These are phyloP conservation scores for Setaria viridis DNA, from an alignment of 202 grass and related monocot genomes.

Conservation along the genomic window DNA sequence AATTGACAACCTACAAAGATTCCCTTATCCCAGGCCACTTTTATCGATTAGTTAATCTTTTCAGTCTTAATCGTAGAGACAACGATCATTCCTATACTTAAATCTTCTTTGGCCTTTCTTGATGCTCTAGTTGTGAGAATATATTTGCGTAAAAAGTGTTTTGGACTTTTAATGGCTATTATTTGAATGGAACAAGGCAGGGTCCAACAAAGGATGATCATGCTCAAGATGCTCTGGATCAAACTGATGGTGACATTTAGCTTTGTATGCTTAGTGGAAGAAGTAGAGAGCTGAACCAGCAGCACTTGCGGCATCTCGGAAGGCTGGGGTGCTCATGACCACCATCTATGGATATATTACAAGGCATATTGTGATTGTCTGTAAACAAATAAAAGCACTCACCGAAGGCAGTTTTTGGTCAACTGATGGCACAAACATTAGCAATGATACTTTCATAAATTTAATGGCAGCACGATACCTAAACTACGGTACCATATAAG, in stretches of 20 bases:
- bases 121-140: conserved; percentile 50
- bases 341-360: conserved; percentile 71
- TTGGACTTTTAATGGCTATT: conserved; percentile 48
- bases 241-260: conserved; percentile 67
- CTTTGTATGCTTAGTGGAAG: conserved; percentile 66
- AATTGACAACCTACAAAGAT: conserved; percentile 68
- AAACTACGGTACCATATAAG: conserved; percentile 24
- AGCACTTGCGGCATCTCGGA: conserved; percentile 64
- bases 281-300: conserved; percentile 48
- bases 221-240: conserved; percentile 76
- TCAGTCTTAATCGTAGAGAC: conserved; percentile 33
- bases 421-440: conserved; percentile 33
- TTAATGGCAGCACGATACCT: not conserved
- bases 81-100: conserved; percentile 47
- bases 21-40: conserved; percentile 57
- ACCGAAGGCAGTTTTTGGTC: conserved; percentile 43
- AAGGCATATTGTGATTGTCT: conserved; percentile 52
- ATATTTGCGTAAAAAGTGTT: conserved; percentile 43
- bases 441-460: conserved; percentile 19
- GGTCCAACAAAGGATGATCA: conserved; percentile 64
- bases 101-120: conserved; percentile 52
- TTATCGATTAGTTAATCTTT: conserved; percentile 50
- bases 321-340: conserved; percentile 57
- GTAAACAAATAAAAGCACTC: conserved; percentile 29
- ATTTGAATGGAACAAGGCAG: conserved; percentile 53